phyloP scores from a whole-genome alignment of 176 grass and related monocot species.

The Poa annua region DNA sequence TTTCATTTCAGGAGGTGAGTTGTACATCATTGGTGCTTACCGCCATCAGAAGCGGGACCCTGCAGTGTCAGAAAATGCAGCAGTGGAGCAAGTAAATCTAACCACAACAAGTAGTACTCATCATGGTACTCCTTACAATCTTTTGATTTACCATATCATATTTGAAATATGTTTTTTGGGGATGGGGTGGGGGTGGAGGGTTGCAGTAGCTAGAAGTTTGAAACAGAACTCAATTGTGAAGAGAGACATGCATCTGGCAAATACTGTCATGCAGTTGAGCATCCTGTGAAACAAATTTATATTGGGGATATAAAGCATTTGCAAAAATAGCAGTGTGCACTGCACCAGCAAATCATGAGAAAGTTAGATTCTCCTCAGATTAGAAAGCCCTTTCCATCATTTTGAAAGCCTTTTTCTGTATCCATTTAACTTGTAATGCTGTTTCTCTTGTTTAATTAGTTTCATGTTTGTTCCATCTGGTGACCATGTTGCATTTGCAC shows the following conservation, averaged over 20 bases:
- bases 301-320: neutral
- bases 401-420: neutral
- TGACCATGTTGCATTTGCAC: conserved; percentile 4
- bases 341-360: neutral
- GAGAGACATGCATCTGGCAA: neutral
- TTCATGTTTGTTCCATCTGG: conserved; percentile 3
- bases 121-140: conserved; percentile 47
- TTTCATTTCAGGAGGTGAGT: conserved; percentile 52
- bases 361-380: too few species aligned
- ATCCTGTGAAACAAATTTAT: neutral
- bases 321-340: neutral
- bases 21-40: conserved; percentile 83
- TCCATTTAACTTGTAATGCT: neutral
- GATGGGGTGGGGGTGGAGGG: neutral
- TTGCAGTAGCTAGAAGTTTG: neutral
- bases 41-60: conserved; percentile 56
- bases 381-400: neutral
- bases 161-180: neutral
- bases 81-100: conserved; percentile 29
- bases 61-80: conserved; percentile 20
- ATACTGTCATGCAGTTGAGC: neutral
- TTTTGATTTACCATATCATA: conserved; percentile 5
- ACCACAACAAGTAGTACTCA: conserved; percentile 40
- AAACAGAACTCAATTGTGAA: neutral
- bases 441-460: neutral